A percentile compares a stretch with the other conserved stretches of the same genome.
Conservation (phyloP, 2,329 filamentous ascomycete species). For the Ascochyta fabae region DNA sequence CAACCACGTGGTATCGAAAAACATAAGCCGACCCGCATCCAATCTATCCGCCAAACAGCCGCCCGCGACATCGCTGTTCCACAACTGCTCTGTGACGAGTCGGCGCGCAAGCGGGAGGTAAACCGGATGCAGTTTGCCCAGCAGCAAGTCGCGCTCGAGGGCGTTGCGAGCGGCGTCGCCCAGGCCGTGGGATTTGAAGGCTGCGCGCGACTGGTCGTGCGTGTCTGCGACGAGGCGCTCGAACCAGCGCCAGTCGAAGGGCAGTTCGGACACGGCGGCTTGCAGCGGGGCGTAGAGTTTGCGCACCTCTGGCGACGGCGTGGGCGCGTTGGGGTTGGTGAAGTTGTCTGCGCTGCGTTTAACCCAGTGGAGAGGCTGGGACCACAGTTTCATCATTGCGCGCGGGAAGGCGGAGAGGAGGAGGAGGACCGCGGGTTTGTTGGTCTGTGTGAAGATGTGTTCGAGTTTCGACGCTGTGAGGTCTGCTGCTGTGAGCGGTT, state of each 20-base stretch:
- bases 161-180: slow-evolving; percentile 54
- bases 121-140: slow-evolving; percentile 58
- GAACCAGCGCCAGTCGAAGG: slow-evolving; percentile 55
- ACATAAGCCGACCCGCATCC: slow-evolving; percentile 73
- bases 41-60: slow-evolving; percentile 63
- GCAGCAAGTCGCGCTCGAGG: slow-evolving; percentile 61
- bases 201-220: slow-evolving; percentile 68
- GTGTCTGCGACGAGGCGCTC: slow-evolving; percentile 62
- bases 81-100: slow-evolving; percentile 53
- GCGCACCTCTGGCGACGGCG: slow-evolving; percentile 53
- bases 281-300: slow-evolving; percentile 51
- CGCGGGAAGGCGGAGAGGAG: slow-evolving; percentile 46
- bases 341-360: slow-evolving; percentile 34
- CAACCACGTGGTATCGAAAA: slow-evolving; percentile 73
- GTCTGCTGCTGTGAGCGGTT: slow-evolving; percentile 28
- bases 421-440: slow-evolving; percentile 43
- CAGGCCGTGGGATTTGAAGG: slow-evolving; percentile 57
- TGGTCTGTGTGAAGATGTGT: slow-evolving; percentile 36
- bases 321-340: slow-evolving; percentile 46
- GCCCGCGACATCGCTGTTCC: slow-evolving; percentile 43
- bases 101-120: slow-evolving; percentile 57
- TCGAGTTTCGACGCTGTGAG: slow-evolving; percentile 49
- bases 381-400: slow-evolving; percentile 48
- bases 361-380: slow-evolving; percentile 41
- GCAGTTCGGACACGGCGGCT: slow-evolving; percentile 40